These are phyloP conservation scores for Keqinozyma sinolaborantium DNA, from an alignment of 1,139 yeast genomes.

Conservation along the genomic window DNA sequence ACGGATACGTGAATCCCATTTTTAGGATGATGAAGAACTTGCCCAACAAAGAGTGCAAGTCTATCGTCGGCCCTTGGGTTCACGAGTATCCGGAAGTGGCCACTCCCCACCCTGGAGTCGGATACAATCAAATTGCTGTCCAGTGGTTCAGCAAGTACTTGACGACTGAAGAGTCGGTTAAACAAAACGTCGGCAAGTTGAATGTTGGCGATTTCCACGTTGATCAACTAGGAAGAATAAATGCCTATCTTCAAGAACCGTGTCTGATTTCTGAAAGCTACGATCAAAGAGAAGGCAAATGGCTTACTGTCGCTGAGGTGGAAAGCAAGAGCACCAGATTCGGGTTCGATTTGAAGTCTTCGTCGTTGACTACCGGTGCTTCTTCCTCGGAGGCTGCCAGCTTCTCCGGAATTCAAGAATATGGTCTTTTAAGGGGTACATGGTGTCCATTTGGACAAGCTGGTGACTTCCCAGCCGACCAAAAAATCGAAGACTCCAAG, in stretches of 20 bases:
- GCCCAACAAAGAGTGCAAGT: constrained; percentile 23
- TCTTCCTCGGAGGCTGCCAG: constrained; percentile 1
- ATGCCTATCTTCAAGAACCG: constrained; percentile 40
- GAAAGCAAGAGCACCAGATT: constrained; percentile 6
- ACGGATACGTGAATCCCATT: constrained; percentile 38
- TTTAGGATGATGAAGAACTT: constrained; percentile 34
- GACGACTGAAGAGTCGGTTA: constrained; percentile 15
- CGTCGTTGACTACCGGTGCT: too few species aligned
- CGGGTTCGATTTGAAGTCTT: constrained; percentile 5
- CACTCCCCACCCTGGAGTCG: constrained; percentile 37
- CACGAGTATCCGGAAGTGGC: constrained; percentile 45
- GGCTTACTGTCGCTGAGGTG: constrained; percentile 21
- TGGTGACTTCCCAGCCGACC: constrained; percentile 44
- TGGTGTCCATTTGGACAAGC: constrained; percentile 41
- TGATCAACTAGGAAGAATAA: constrained; percentile 18
- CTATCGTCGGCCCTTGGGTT: constrained; percentile 42
- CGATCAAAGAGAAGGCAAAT: constrained; percentile 27
- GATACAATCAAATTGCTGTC: constrained; percentile 33
- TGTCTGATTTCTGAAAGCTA: constrained; percentile 26
- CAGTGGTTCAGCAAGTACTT: constrained; percentile 35
- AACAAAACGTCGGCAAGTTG: not conserved
- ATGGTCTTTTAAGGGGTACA: constrained; percentile 38
- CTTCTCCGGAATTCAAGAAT: constrained; percentile 28
- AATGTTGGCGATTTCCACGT: constrained; percentile 11
- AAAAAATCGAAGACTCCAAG: constrained; percentile 33